Evolutionary conservation across 768 basidiomycete species (phyloP).

Genomic region (Lenzites betulinus): DNA sequence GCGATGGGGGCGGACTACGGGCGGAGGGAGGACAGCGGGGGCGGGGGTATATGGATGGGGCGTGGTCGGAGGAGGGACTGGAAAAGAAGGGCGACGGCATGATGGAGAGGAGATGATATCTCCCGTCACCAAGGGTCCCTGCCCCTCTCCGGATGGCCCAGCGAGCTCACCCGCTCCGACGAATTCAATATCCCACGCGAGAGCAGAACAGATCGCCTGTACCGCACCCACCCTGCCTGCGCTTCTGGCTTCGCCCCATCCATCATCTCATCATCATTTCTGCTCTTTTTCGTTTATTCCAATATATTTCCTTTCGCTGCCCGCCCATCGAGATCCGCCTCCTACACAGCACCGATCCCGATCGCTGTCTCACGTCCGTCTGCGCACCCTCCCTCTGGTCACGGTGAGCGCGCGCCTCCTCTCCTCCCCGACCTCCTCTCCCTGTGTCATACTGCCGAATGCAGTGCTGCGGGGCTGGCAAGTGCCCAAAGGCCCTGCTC

Average conservation of each 20-base stretch:
- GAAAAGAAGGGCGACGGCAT: slow-evolving; percentile 26
- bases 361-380: neutral
- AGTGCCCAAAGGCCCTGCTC: neutral
- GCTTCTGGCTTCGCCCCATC: slow-evolving; percentile 1
- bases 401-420: slow-evolving; percentile 1
- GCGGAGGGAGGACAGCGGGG: slow-evolving; percentile 21
- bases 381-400: neutral
- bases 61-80: slow-evolving; percentile 24
- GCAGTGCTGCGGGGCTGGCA: slow-evolving; percentile 8
- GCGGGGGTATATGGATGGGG: slow-evolving; percentile 17
- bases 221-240: neutral
- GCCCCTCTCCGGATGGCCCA: slow-evolving; percentile 1
- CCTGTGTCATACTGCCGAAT: neutral
- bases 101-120: slow-evolving; percentile 27
- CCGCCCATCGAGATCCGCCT: slow-evolving; percentile 7
- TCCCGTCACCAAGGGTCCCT: slow-evolving; percentile 32
- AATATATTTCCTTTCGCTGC: neutral
- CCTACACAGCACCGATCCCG: slow-evolving; percentile 9
- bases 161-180: slow-evolving; percentile 10
- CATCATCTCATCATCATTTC: slow-evolving; percentile 13
- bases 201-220: slow-evolving; percentile 14
- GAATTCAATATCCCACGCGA: slow-evolving; percentile 26
- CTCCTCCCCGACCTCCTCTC: neutral
- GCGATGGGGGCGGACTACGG: slow-evolving; percentile 24
- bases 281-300: slow-evolving; percentile 9